Base-by-base conservation (phyloP, 352 stramenopile species). In the Globisporangium acanthophoron region DNA sequence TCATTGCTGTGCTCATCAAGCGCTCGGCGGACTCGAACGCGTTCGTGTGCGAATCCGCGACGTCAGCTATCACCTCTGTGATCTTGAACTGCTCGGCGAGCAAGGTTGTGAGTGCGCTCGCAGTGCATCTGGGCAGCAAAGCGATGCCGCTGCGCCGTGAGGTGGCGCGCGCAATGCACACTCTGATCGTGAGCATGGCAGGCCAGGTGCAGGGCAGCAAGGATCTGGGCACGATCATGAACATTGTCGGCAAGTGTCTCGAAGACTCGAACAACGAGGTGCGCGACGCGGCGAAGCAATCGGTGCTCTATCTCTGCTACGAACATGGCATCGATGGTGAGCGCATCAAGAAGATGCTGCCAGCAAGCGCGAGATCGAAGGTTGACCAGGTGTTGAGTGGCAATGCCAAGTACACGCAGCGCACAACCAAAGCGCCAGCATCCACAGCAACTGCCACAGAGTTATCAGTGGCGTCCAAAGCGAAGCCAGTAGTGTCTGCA, bases 251-350 rank as follows among this genome's bases (percentile, higher is more conserved):
- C 40, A 84, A 78, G 20, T 85, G 73, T 24, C 76, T 93, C 8
- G 74, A 86, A 43, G 84, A 91, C 56, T 89, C 80, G 9, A 76
- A 84, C 59, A 91, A 90, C 51, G 77, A 91, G 59, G 84, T 93
- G 18, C 77, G 84, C 3, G 76, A 89, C 20, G 60, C 70, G 0
- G 78, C 80, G 1, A 91, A 91, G 48, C 79, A 88, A 39, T 76
- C 70, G 5, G 33, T 90, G 15, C 18, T 88, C 37, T 80, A 82
- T 33, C 60, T 93, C 8, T 51, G 67, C 45, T 62, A 63, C 9
- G 59, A 77, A 5, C 69, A 78, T 33, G 44, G 41, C 29, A 73
- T 89, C 33, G 64, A 76, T n/a, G 44, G 56, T 1, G 71, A 77
- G 3, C 67, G 64, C 21, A 66, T 91, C 33, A 90, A 90, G 61